These are phyloP conservation scores for Neonectria ditissima DNA, from an alignment of 2,329 filamentous ascomycete species.

Conservation along the genomic window DNA sequence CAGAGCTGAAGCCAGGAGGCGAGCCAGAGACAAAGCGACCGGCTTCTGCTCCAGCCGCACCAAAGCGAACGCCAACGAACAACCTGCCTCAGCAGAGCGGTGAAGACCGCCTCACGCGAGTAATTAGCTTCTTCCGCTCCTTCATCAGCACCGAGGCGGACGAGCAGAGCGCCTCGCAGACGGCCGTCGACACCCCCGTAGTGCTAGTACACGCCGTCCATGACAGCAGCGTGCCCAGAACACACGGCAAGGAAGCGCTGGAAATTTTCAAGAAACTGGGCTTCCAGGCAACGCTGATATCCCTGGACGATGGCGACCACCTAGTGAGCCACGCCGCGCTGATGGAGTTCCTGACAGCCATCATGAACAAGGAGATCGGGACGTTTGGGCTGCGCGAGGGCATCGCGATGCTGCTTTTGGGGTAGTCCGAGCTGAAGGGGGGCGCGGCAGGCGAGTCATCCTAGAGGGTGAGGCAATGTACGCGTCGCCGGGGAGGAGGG, in stretches of 20 bases:
- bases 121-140: constrained; percentile 5
- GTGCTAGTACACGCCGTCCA: constrained; percentile 9
- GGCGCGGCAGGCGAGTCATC: neutral
- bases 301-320: neutral
- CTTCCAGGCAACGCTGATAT: neutral
- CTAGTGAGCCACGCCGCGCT: neutral
- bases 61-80: neutral
- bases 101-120: neutral
- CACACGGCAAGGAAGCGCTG: constrained; percentile 5
- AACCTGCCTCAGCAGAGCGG: neutral
- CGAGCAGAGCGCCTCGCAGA: neutral
- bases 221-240: neutral
- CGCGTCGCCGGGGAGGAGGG: neutral
- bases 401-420: neutral
- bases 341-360: neutral
- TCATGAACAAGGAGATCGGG: neutral
- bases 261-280: constrained; percentile 8
- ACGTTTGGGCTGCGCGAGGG: neutral
- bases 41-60: neutral
- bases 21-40: no score
- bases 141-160: neutral
- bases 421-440: neutral
- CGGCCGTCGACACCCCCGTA: constrained; percentile 12
- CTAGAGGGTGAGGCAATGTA: neutral
- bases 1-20: no score